phyloP scores from a whole-genome alignment of 192 early-diverging fungal genomes.

The Umbelopsis sp. region DNA sequence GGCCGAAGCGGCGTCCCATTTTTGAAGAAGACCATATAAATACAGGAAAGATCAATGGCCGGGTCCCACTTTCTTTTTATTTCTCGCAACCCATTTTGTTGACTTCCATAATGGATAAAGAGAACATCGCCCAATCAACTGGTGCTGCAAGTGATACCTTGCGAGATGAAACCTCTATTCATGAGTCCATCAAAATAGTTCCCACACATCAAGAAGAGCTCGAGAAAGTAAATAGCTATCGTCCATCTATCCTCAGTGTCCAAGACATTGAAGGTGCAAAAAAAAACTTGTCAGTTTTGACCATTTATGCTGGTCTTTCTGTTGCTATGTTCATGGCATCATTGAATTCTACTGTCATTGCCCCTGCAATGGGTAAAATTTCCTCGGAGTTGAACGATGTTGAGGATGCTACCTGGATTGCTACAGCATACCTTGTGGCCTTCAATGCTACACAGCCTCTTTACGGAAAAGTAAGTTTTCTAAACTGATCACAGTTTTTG shows the following conservation, averaged over 20 bases:
- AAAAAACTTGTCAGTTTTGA: neutral
- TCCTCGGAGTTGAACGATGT: constrained; percentile 28
- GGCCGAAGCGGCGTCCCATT: neutral
- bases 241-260: neutral
- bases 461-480: constrained; percentile 23
- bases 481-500: neutral
- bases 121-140: neutral
- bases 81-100: neutral
- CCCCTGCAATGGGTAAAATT: constrained; percentile 39
- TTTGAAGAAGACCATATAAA: neutral
- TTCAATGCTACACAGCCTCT: constrained; percentile 35
- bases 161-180: neutral
- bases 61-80: neutral
- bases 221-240: neutral
- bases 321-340: constrained; percentile 38
- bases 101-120: neutral
- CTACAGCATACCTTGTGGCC: constrained; percentile 35
- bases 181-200: neutral
- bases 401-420: constrained; percentile 33
- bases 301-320: constrained; percentile 17
- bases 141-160: neutral
- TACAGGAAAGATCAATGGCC: neutral
- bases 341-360: constrained; percentile 35
- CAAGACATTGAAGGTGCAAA: neutral
- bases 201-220: neutral